Evolutionary conservation across 2,329 filamentous ascomycete genomes (phyloP), one percentile per base, ranked within the genome.

Genomic region (Colletotrichum shisoi): DNA sequence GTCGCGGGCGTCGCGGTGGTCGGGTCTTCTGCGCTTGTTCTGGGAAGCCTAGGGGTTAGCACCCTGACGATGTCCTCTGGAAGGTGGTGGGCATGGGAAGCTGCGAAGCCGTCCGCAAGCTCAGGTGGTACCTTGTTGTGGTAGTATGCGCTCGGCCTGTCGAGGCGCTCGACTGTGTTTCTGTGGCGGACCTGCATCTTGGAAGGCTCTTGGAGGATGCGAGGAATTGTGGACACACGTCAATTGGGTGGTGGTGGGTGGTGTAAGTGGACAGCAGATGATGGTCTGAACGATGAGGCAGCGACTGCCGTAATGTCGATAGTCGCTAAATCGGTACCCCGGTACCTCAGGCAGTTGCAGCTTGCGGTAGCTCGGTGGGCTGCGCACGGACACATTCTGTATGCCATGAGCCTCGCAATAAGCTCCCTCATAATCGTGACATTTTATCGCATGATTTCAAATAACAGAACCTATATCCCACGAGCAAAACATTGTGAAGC

Each of bases 101-200:
- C 40, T 27, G n/a, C 40, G 3, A 5, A 42, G 40, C 8, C 19
- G 31, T 21, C 11, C 11, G 17, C 21, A n/a, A 34, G n/a, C 42
- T 39, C 5, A n/a, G 3, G 70, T 75, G 83, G 76, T 81, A 96
- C 94, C 82, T 91, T 91, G 80, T 86, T 89, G 70, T 88, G 85
- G 75, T 94, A 97, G 82, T 99, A 99, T 73, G 94, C 94, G 77
- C 94, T 98, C 19, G 95, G 94, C 79, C 90, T 91, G 80, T 99
- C 95, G 70, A 99, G 87, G 69, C 95, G 87, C 57, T 98, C 94
- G 70, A 98, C 91, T 7, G 95, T 98, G 77, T 85, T 89, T 75
- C 87, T 82, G 69, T 80, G 75, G 49, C 76, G 78, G 63, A 78
- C 75, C 68, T 78, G 77, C 85, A 87, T 86, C 15, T 67, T 53